Conservation (phyloP, 176 grass and related monocot genomes). For the Aegilops sharonensis region DNA sequence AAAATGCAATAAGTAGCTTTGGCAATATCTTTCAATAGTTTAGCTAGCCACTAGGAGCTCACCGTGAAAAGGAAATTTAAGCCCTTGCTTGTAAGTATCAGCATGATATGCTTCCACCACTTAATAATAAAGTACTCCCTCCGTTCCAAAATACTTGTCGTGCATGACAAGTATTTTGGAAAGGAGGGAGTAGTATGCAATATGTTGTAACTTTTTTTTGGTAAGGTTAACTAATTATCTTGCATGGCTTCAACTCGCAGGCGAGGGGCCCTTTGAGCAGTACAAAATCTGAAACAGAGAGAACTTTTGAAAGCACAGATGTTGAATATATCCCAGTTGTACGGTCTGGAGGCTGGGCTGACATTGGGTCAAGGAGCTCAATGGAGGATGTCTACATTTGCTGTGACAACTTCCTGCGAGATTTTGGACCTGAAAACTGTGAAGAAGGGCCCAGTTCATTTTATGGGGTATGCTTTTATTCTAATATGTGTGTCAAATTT, state of each 20-base stretch:
- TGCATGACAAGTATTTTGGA: too few species aligned
- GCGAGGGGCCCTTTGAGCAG: conserved; percentile 46
- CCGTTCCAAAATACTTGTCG: too few species aligned
- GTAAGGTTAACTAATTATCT: conserved; percentile 4
- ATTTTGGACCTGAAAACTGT: conserved; percentile 62
- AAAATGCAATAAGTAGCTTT: background rate
- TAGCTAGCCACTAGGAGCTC: background rate
- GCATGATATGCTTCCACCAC: background rate
- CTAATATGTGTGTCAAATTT: background rate
- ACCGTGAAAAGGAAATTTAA: background rate
- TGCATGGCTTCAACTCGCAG: conserved; percentile 46
- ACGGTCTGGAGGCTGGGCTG: conserved; percentile 77
- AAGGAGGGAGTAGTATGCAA: background rate
- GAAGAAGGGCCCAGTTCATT: conserved; percentile 71
- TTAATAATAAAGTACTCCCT: background rate
- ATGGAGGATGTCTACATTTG: conserved; percentile 94
- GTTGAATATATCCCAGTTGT: conserved; percentile 63
- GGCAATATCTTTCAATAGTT: background rate
- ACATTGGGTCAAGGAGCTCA: conserved; percentile 59
- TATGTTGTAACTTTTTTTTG: background rate
- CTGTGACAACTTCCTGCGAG: conserved; percentile 65
- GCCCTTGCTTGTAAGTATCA: background rate
- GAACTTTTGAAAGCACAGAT: conserved; percentile 40
- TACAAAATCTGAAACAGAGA: conserved; percentile 38
- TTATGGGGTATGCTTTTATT: conserved; percentile 70